Base-by-base conservation (phyloP, 192 early-diverging fungal species). In the Linnemannia zychae region DNA sequence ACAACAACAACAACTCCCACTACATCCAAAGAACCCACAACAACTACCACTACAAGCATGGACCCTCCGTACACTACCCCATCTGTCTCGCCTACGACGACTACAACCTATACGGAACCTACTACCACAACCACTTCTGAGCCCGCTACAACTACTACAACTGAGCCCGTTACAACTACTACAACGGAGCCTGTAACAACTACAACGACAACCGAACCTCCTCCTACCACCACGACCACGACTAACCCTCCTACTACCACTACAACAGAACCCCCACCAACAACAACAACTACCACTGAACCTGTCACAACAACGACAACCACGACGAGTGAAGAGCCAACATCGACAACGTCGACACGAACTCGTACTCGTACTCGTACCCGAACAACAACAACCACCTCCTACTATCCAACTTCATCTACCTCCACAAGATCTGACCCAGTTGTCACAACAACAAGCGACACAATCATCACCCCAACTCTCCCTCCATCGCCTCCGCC, bases 81-180 rank as follows among this genome's bases (percentile, higher is more conserved):
- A 57, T 20, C 50, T 2, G 48, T 11, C 6, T 11, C 17, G 24
- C 44, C 50, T 3, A 72, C 71, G 17, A 70, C 50, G 33, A 67
- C 74, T 20, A 33, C 63, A 22, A 47, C 60, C 17, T 36, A 13
- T 18, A 16, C 46, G 28, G 65, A 46, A 17, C 7, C 28, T 63
- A 57, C 17, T 3, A 74, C 33, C 17, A 75, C 74, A 9, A 76
- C 74, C 15, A 44, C 63, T 20, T 40, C 33, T 15, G 67, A 72
- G 53, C 48, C 36, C 15, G 60, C 31, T 36, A 67, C 60, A 60
- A 36, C 57, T 37, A 33, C 24, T 24, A 22, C 37, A 48, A 36
- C 44, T 18, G n/a, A 38, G 50, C 47, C 68, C 40, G 40, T 44
- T 44, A 66, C 36, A 18, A 74, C 78, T n/a, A 74, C 72, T n/a